Conservation (phyloP, 2,329 filamentous ascomycete species). For the Huntiella savannae region DNA sequence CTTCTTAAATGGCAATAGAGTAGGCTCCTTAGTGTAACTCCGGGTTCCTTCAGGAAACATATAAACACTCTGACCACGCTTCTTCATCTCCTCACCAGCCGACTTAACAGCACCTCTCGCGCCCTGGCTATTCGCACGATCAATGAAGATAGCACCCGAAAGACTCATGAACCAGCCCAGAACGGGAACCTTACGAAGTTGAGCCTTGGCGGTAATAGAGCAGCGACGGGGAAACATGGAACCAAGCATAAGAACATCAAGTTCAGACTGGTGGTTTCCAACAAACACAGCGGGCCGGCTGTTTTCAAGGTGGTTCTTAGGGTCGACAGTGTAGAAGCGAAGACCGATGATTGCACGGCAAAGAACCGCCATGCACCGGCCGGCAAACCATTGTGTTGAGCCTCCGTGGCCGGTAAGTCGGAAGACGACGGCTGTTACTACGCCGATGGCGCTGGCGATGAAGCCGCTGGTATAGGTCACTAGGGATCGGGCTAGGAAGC, state of each 20-base stretch:
- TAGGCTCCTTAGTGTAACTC: constrained; percentile 67
- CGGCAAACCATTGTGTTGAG: constrained; percentile 71
- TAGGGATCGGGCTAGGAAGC: constrained; percentile 50
- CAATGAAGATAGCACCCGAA: constrained; percentile 84
- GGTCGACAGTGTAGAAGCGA: constrained; percentile 54
- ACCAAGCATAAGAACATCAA: constrained; percentile 85
- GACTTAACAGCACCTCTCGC: constrained; percentile 71
- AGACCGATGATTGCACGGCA: constrained; percentile 64
- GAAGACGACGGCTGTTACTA: constrained; percentile 51
- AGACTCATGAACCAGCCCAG: constrained; percentile 89
- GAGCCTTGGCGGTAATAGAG: constrained; percentile 82
- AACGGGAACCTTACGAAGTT: constrained; percentile 59
- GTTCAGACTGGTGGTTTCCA: constrained; percentile 88
- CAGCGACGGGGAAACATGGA: constrained; percentile 78
- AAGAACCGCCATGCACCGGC: constrained; percentile 56
- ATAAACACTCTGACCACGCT: constrained; percentile 55
- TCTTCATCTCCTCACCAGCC: constrained; percentile 62
- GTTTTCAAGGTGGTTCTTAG: constrained; percentile 39
- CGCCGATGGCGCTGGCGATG: constrained; percentile 50
- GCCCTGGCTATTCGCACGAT: constrained; percentile 66
- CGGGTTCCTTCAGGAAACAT: constrained; percentile 88
- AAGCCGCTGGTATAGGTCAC: constrained; percentile 45
- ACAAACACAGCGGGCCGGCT: constrained; percentile 74
- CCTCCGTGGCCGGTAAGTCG: constrained; percentile 52
- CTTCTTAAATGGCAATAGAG: constrained; percentile 92